phyloP scores from a whole-genome alignment of 2,329 filamentous ascomycete species.

The Pseudocercospora vitis region DNA sequence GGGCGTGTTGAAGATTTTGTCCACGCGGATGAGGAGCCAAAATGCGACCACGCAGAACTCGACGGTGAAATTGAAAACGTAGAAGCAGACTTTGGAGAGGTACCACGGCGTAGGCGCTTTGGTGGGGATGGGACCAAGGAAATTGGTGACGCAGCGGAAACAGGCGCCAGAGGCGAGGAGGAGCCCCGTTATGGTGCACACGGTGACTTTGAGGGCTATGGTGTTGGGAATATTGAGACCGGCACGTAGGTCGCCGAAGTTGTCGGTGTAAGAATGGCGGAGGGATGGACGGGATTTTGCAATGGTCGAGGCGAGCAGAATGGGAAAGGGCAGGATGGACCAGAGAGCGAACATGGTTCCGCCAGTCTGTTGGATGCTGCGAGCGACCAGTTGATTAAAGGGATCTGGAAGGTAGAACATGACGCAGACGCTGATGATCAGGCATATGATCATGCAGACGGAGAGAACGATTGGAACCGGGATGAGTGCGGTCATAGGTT shows the following conservation, averaged over 20 bases:
- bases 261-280: constrained; percentile 46
- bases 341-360: constrained; percentile 62
- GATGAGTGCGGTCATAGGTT: constrained; percentile 54
- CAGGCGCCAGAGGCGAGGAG: constrained; percentile 68
- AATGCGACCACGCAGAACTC: constrained; percentile 69
- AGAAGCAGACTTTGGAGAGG: constrained; percentile 71
- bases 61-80: constrained; percentile 73
- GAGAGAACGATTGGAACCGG: constrained; percentile 60
- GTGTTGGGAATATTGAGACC: constrained; percentile 35
- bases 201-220: constrained; percentile 64
- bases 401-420: constrained; percentile 64
- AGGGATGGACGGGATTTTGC: constrained; percentile 39
- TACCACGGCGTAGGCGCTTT: constrained; percentile 63
- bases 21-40: constrained; percentile 68
- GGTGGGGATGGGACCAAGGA: constrained; percentile 42
- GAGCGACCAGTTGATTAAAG: constrained; percentile 53
- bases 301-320: constrained; percentile 52
- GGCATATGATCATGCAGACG: constrained; percentile 60
- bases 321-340: constrained; percentile 65
- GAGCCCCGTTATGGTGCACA: constrained; percentile 60
- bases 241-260: constrained; percentile 56
- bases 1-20: constrained; percentile 73
- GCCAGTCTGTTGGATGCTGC: constrained; percentile 64
- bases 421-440: constrained; percentile 65
- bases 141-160: constrained; percentile 65